Evolutionary conservation across 805 yeast species (phyloP), one percentile per base, ranked within the genome.

Genomic region (Tetrapisispora phaffii): DNA sequence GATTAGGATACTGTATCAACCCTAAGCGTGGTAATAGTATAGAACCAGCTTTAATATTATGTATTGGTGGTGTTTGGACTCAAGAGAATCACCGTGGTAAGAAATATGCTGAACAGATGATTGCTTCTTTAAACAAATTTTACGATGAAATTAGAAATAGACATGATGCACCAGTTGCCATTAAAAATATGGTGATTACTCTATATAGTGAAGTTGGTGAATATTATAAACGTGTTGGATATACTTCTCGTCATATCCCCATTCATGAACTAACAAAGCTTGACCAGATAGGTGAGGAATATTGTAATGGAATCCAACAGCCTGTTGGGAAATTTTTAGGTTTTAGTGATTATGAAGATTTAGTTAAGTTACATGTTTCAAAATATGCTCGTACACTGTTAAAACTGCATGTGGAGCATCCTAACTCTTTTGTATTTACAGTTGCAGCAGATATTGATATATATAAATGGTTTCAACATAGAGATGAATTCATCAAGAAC

Each of bases 181-280:
- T 60, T 40, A 50, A 56, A 9, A 56, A 64, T 19, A 48, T 60
- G 20, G 58, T 72, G 15, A 60, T 71, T 32, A 67, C 69, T 34
- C 69, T 86, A 42, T 85, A 85, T 70, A 81, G 90, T 49, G 93
- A 81, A 41, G 77, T 84, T 19, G 90, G 84, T 15, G 73, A 70
- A 28, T 85, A 73, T 52, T 87, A 87, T 60, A 65, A 70, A 32
- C 66, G 70, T 50, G 76, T 81, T 50, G 95, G 89, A 0, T 83
- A 75, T 56, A 65, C 58, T n/a, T 64, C 70, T 16, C 44, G 55
- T 39, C 71, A 67, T 41, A 67, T 68, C 6, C 70, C 71, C 13
- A 42, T 66, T 24, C 71, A 68, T 44, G 48, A 55, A 34, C 48
- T 69, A 16, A 48, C 54, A 1, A 47, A 58, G 7, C 33, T 57